A percentile compares a stretch with the other conserved stretches of the same genome.
phyloP scores from a whole-genome alignment of 2,329 filamentous ascomycete genomes.

The Talaromyces sp. region DNA sequence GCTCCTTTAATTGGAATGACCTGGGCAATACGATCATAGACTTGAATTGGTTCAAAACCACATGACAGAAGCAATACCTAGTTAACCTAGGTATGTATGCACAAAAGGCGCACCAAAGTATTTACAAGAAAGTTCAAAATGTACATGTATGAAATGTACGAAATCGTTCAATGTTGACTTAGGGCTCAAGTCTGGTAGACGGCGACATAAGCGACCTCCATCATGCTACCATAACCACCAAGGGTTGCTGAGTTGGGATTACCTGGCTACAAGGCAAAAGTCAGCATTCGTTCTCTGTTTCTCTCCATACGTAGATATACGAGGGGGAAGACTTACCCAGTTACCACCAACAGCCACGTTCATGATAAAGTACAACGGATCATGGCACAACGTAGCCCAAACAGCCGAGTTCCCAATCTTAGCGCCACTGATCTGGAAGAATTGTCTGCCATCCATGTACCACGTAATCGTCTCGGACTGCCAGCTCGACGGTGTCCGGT shows the following conservation, averaged over 20 bases:
- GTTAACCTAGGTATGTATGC: not conserved
- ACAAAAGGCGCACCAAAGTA: not conserved
- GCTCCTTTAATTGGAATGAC: not conserved
- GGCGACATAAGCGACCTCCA: conserved; percentile 17
- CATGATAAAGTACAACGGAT: conserved; percentile 19
- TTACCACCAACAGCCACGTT: conserved; percentile 19
- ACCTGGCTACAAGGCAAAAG: conserved; percentile 12
- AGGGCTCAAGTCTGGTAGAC: conserved; percentile 15
- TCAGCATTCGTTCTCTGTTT: not conserved
- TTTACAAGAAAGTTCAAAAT: not conserved
- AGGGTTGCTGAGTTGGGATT: conserved; percentile 15
- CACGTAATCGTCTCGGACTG: conserved; percentile 19
- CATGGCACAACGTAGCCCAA: conserved; percentile 18
- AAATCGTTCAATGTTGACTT: not conserved
- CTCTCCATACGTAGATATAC: not conserved
- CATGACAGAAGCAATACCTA: not conserved
- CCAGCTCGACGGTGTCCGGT: conserved; percentile 15
- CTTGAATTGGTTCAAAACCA: not conserved
- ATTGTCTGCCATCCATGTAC: conserved; percentile 20
- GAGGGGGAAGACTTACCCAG: conserved; percentile 10
- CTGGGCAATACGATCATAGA: not conserved
- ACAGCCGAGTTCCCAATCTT: conserved; percentile 8
- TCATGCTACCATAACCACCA: conserved; percentile 18
- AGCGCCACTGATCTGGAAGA: conserved; percentile 15
- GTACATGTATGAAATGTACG: not conserved